Evolutionary conservation across 2,329 filamentous ascomycete species (phyloP), one percentile per base, ranked within the genome.

Genomic region (Sarocladium oryzae): DNA sequence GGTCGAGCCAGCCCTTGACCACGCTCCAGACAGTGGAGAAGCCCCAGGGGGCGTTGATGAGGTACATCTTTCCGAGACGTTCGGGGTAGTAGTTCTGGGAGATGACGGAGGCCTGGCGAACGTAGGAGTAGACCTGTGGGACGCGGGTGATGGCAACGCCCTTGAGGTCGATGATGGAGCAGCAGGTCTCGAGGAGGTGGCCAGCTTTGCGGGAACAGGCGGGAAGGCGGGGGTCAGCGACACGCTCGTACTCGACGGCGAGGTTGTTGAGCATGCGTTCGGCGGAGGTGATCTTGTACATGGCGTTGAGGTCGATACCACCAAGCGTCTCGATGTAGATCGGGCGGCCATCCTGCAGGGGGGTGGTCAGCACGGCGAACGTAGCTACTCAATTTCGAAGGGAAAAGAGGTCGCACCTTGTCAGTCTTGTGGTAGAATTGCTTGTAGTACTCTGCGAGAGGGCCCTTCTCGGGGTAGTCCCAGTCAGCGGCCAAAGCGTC

Each of bases 81-180:
- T 99, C 93, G 7, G 93, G 93, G 75, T 99, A 99, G 82, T 97
- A 95, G 81, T 97, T 96, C 74, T 97, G 93, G 57, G 89, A 95
- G 72, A 99, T 88, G 67, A 76, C 84, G 30, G 89, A 93, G 41
- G 89, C 90, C 66, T 86, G 81, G 63, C 82, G 82, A 60, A 99
- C 81, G 75, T 96, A 97, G 51, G 82, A 79, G 76, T 95, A 96
- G 53, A 96, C 92, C 55, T 86, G 86, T 56, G 83, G 79, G 38
- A 89, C 84, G 71, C 87, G 93, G 66, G 77, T 79, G 60, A 97
- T 73, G 53, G 89, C 89, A 21, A 99, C 91, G 56, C 91, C 91
- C 77, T 96, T 96, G 69, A 96, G 80, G 71, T 99, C 93, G 86
- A 97, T 93, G 73, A 99, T 90, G 57, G 88, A 92, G 84, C 93